phyloP scores from a whole-genome alignment of 345 rosid species.

The Gossypium turneri region DNA sequence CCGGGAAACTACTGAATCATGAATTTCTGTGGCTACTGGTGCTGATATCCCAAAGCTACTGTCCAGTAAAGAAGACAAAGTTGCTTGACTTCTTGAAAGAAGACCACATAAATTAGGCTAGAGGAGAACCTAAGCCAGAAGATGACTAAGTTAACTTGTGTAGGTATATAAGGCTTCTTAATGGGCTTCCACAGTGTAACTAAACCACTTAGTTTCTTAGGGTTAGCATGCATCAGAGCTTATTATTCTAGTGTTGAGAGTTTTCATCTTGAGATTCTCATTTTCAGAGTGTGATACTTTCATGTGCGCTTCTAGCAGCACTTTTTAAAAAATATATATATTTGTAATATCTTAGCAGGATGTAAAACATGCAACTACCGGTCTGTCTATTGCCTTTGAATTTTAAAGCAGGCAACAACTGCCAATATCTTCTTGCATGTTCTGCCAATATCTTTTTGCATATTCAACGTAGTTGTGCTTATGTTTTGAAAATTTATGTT shows the following conservation, averaged over 20 bases:
- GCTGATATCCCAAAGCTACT: not conserved
- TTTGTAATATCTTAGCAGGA: not conserved
- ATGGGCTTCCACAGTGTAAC: constrained; percentile 4
- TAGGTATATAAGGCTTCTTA: not conserved
- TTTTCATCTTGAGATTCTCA: not conserved
- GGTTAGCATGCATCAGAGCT: not conserved
- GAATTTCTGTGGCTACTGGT: not conserved
- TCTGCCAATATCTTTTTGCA: not conserved
- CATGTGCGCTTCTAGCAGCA: not conserved
- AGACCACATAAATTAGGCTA: not conserved
- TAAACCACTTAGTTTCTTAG: not conserved
- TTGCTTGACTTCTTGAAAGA: not conserved
- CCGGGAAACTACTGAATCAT: not conserved
- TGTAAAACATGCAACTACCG: not conserved
- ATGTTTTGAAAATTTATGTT: constrained; percentile 25
- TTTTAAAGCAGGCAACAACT: not conserved
- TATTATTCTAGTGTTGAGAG: not conserved
- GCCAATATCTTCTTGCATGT: constrained; percentile 1
- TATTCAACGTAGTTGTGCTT: constrained; percentile 10
- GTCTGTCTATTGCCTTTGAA: not conserved
- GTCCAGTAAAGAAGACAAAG: not conserved
- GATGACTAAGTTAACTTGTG: not conserved
- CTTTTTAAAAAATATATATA: not conserved
- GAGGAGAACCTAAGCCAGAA: not conserved
- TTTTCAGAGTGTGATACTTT: not conserved